Evolutionary conservation across 805 yeast genomes (phyloP), one percentile per base, ranked within the genome.

Genomic region (Pichia kluyveri): DNA sequence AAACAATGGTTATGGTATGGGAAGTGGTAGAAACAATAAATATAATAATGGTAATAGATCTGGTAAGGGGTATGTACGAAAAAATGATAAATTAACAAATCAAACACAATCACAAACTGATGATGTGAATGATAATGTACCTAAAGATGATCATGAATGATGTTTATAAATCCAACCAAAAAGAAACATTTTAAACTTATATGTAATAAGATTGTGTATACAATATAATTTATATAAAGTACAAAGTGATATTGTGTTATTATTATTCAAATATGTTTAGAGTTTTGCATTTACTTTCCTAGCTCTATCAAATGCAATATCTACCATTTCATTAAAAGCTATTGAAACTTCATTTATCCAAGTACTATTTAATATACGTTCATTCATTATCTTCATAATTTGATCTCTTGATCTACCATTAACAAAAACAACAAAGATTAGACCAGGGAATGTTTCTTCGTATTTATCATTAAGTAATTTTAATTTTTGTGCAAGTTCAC

Each of bases 241-340:
- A 23, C 7, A 23, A 23, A 23, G 5, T 23, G 26, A 23, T 23
- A 23, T 23, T 23, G 26, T 23, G 26, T 23, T 23, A 23, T 4
- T 23, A 23, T 4, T 23, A 23, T 4, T 5, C 5, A 4, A 23
- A 23, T 23, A 23, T 23, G 3, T 4, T 23, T 23, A 23, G 5
- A 23, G 26, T 23, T 68, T 68, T 9, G 70, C 66, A 30, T 66
- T 69, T 42, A 79, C 60, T 57, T 82, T 83, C n/a, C 53, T 54
- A 0, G 82, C 82, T 49, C 97, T 71, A 66, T 88, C 96, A 27
- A 74, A 56, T 0, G 96, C 96, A 48, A 89, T 90, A 63, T 86
- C 95, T 63, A 96, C 86, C 95, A 89, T 87, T 26, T 95, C 96
- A 54, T 80, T 70, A 55, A 87, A 77, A 0, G 96, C 95, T 42